Evolutionary conservation across 306 rosid genomes (phyloP), one percentile per base, ranked within the genome.

Genomic region (Dryas alaskensis): DNA sequence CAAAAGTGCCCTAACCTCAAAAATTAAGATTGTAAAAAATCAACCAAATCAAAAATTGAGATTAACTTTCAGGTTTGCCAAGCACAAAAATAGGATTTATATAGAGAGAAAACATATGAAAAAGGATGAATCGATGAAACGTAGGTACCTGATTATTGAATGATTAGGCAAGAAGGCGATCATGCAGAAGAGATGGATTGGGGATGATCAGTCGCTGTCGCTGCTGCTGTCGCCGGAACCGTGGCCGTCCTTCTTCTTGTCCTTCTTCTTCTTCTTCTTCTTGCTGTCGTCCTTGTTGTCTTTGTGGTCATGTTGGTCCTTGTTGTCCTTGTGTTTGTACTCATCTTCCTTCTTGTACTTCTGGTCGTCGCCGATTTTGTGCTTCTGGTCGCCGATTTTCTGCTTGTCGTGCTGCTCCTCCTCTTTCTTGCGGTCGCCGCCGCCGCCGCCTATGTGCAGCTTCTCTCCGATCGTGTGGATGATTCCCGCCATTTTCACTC

Each of bases 371-470:
- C 22, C 22, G 22, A 22, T 22, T 22, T 22, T 22, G 22, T 22
- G 22, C 22, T 22, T 22, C 22, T 22, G 22, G 22, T 22, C 22
- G 22, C 22, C 22, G 22, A 22, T 22, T 22, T 22, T 22, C 0
- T 22, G 22, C 22, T 22, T 22, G 22, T 22, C 37, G 43, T 48
- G 9, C 43, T 42, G 25, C 7, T 72, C 47, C 49, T 51, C 52
- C 7, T 52, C 62, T 8, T 64, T 64, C 62, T 39, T 51, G 61
- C 16, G 40, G 3, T 67, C 25, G 3, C 40, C 39, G 0, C 2
- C 73, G 0, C 40, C 47, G 16, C 79, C 79, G 16, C 79, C 79
- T 2, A 75, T 65, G 66, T 75, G 72, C 25, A 75, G 79, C 19
- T 65, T 53, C 10, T 65, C 79, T 44, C 54, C 72, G 7, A 65